Base-by-base conservation (phyloP, 73 alveolate species). In the Urostyla sp. region DNA sequence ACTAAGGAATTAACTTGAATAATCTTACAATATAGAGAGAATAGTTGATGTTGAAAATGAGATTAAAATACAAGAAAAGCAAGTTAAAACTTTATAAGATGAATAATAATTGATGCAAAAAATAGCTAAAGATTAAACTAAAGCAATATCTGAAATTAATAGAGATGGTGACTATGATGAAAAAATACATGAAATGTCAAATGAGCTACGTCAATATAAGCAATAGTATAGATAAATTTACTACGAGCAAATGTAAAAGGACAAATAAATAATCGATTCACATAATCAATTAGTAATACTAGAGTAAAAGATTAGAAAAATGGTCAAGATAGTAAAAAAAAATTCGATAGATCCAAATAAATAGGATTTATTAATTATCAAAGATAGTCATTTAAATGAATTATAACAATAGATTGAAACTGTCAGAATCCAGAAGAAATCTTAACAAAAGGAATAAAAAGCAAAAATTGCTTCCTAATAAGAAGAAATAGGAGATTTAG, bases 221-320 rank as follows among this genome's bases (percentile, higher is more conserved):
- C 50, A 73, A 31, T 46, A 73, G 16, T 48, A 51, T 15, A 3
- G 85, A 31, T 56, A 34, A 18, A 50, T 51, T 18, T 50, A 48
- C 40, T 48, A 48, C 53, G 74, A 51, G 54, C 20, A 34, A 20
- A 0, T 48, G 36, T 57, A 57, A 27, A 83, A 56, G 31, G 87
- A 77, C 27, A 83, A 83, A 44, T 30, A 37, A 18, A 54, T 83
- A 15, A 57, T 83, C 10, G 87, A 56, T 10, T 72, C 69, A 45
- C 91, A 83, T 55, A 87, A 73, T 67, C 1, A 13, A 6, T 40
- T 83, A 4, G 87, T 83, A 27, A 51, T 21, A 44, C 4, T 56
- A 4, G 91, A 83, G 46, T 45, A 56, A 8, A 54, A 24, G 30
- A 52, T 37, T 20, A 26, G 87, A 16, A 83, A 83, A 46, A 83